phyloP scores from a whole-genome alignment of 2,329 filamentous ascomycete genomes.

The Epichloe sibirici region DNA sequence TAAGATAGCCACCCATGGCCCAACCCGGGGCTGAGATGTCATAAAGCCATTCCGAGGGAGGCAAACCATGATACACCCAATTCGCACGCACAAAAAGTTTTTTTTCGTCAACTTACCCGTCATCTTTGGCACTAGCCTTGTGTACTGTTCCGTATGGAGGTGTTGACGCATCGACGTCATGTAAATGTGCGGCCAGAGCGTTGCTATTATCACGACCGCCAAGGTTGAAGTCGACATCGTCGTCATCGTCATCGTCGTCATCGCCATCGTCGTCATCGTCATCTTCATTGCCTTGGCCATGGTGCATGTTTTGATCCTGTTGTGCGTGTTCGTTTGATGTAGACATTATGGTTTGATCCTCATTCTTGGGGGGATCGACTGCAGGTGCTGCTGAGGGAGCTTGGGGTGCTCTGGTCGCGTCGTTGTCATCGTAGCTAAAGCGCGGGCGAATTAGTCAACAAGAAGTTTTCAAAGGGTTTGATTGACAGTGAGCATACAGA shows the following conservation, averaged over 20 bases:
- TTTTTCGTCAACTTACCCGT: conserved; percentile 26
- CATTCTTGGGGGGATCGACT: conserved; percentile 15
- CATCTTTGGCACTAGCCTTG: conserved; percentile 52
- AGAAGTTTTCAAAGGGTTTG: not conserved
- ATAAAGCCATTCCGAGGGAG: not conserved
- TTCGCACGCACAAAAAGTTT: not conserved
- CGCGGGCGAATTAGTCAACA: conserved; percentile 3
- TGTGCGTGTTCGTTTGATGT: conserved; percentile 2
- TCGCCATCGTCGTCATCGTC: conserved; percentile 36
- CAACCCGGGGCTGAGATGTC: not conserved
- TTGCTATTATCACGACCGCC: conserved; percentile 28
- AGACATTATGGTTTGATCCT: conserved; percentile 15
- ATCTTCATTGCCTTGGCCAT: conserved; percentile 25
- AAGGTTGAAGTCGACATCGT: conserved; percentile 45
- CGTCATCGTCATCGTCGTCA: conserved; percentile 31
- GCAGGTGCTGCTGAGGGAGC: conserved; percentile 18
- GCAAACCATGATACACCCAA: not conserved
- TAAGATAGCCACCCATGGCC: not conserved
- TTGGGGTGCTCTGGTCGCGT: conserved; percentile 29
- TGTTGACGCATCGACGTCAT: conserved; percentile 20
- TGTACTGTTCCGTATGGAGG: conserved; percentile 26
- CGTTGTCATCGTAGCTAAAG: conserved; percentile 54
- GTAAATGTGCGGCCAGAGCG: conserved; percentile 15
- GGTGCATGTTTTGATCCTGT: conserved; percentile 31
- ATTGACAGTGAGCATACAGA: conserved; percentile 47